A percentile compares a stretch with the other conserved stretches of the same genome.
phyloP scores from a whole-genome alignment of 192 early-diverging fungal species.

The Dimargaris xerosporica region DNA sequence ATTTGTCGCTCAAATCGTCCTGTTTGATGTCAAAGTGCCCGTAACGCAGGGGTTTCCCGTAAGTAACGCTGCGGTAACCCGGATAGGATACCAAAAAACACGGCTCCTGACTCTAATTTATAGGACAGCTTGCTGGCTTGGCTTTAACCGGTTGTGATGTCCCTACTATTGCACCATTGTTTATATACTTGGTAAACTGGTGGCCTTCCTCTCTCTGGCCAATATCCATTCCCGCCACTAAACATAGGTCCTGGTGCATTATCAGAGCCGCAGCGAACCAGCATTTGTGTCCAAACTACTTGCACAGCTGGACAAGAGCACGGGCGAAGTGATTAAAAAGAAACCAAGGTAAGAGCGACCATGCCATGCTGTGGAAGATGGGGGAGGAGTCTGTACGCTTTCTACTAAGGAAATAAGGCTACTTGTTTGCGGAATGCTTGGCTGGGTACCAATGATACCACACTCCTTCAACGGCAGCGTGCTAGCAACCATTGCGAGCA shows the following conservation, averaged over 20 bases:
- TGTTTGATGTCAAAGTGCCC: slow-evolving; percentile 85
- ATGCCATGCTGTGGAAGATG: background rate
- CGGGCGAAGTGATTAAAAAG: slow-evolving; percentile 71
- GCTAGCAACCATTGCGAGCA: background rate
- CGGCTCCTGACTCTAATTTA: background rate
- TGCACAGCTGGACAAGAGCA: slow-evolving; percentile 59
- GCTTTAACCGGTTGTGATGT: background rate
- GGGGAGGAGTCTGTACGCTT: background rate
- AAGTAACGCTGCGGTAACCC: slow-evolving; percentile 18
- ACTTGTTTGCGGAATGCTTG: background rate
- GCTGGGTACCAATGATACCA: background rate
- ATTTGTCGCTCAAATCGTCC: slow-evolving; percentile 76
- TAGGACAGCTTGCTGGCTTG: background rate
- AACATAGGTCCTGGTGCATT: slow-evolving; percentile 60
- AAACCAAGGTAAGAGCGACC: slow-evolving; percentile 42
- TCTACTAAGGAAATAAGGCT: background rate
- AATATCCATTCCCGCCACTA: background rate
- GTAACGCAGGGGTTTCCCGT: slow-evolving; percentile 83
- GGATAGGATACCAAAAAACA: background rate
- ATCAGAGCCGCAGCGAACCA: slow-evolving; percentile 68
- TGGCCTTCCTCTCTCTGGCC: background rate
- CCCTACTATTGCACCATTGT: background rate
- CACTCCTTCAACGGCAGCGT: background rate
- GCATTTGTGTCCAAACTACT: slow-evolving; percentile 61
- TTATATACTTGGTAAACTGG: background rate